These are phyloP conservation scores for Macrocybe gigantea DNA, from an alignment of 768 basidiomycete genomes.

Conservation along the genomic window DNA sequence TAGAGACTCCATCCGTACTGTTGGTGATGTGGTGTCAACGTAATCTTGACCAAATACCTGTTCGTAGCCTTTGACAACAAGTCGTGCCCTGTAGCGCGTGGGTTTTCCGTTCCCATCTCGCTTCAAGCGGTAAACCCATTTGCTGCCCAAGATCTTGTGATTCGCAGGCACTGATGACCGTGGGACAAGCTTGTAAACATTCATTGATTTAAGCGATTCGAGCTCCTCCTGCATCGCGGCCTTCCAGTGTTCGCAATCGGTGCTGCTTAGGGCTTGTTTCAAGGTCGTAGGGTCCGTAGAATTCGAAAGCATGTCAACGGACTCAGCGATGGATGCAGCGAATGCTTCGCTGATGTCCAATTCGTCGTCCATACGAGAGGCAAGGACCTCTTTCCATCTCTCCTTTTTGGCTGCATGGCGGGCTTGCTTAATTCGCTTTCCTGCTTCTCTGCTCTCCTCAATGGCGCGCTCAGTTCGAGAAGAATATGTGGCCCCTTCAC, in stretches of 20 bases:
- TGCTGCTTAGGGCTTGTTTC: constrained; percentile 10
- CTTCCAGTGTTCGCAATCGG: constrained; percentile 16
- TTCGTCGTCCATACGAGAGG: no score
- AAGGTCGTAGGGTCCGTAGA: constrained; percentile 12
- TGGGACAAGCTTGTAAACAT: constrained; percentile 24
- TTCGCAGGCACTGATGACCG: constrained; percentile 14
- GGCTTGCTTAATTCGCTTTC: no score
- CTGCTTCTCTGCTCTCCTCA: no score
- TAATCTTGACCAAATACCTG: constrained; percentile 36
- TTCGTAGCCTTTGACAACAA: constrained; percentile 35
- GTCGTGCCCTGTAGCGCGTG: constrained; percentile 31
- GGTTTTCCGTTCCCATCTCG: constrained; percentile 26
- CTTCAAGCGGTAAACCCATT: constrained; percentile 41
- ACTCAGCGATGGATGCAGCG: no score
- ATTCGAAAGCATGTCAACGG: no score
- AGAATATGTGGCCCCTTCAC: no score
- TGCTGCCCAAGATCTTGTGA: constrained; percentile 26
- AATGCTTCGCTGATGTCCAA: no score
- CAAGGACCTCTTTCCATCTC: no score
- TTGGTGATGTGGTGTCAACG: no score
- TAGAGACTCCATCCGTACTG: constrained; percentile 16
- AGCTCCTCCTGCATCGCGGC: constrained; percentile 15
- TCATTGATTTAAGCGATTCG: constrained; percentile 2
- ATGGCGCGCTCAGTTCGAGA: no score
- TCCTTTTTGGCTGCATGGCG: no score